phyloP scores from a whole-genome alignment of 2,329 filamentous ascomycete species.

The Biscogniauxia sp. region DNA sequence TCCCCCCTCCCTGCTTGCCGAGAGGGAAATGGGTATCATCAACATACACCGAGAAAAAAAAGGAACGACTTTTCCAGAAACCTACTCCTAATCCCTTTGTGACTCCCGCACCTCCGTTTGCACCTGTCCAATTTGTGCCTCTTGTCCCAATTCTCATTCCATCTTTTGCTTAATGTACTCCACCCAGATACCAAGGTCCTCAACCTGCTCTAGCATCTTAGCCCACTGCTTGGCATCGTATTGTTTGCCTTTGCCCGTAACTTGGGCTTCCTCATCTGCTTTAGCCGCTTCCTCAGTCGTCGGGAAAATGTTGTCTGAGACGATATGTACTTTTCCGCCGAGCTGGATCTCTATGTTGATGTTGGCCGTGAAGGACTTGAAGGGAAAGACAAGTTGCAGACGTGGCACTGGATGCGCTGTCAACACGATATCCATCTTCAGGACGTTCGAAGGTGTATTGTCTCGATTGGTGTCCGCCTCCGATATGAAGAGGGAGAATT shows the following conservation, averaged over 20 bases:
- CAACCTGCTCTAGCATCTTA: conserved; percentile 46
- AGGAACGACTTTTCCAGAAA: not conserved
- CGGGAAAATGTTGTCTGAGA: conserved; percentile 54
- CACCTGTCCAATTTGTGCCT: not conserved
- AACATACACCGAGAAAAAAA: not conserved
- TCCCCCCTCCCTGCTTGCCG: not conserved
- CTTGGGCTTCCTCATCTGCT: conserved; percentile 22
- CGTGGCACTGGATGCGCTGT: conserved; percentile 49
- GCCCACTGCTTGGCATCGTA: conserved; percentile 40
- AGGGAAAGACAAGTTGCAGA: conserved; percentile 54
- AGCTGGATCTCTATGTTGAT: conserved; percentile 58
- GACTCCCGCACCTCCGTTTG: not conserved
- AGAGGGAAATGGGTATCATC: not conserved
- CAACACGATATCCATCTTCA: conserved; percentile 49
- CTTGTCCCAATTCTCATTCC: not conserved
- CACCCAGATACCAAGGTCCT: conserved; percentile 51
- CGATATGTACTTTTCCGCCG: conserved; percentile 58
- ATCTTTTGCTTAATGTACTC: not conserved
- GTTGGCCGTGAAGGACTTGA: conserved; percentile 46
- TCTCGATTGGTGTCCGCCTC: conserved; percentile 2
- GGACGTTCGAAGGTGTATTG: conserved; percentile 1
- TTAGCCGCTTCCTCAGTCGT: conserved; percentile 13
- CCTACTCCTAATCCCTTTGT: not conserved
- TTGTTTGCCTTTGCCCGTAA: conserved; percentile 32
- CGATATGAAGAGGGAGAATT: conserved; percentile 23